phyloP scores from a whole-genome alignment of 140 eudicot genomes.

The Stevia rebaudiana region DNA sequence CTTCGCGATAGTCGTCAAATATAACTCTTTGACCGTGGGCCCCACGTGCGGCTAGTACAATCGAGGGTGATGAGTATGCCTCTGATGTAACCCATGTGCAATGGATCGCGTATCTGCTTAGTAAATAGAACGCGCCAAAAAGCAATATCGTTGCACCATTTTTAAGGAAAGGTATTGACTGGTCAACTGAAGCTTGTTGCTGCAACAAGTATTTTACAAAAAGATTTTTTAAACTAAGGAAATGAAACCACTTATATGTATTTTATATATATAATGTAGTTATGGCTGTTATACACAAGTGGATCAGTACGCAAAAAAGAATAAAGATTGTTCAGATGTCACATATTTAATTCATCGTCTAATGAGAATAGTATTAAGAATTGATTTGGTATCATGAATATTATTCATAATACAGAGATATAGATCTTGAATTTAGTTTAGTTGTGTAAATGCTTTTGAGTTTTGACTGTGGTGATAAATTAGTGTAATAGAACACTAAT shows the following conservation, averaged over 20 bases:
- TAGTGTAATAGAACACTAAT: neutral
- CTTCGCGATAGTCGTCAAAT: slow-evolving; percentile 98
- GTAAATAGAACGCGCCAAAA: slow-evolving; percentile 76
- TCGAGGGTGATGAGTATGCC: slow-evolving; percentile 99
- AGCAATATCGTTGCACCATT: slow-evolving; percentile 80
- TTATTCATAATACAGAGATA: neutral
- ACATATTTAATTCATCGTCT: neutral
- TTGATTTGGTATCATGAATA: neutral
- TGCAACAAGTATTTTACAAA: slow-evolving; percentile 8
- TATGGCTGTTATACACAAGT: neutral
- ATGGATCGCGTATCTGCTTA: slow-evolving; percentile 94
- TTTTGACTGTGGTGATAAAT: neutral
- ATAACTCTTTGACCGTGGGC: slow-evolving; percentile 83
- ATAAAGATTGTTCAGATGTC: neutral
- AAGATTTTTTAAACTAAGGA: neutral
- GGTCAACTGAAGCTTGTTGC: slow-evolving; percentile 73
- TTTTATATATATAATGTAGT: neutral
- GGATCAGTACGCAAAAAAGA: neutral
- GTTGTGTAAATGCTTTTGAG: neutral
- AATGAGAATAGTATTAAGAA: neutral
- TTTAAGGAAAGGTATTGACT: slow-evolving; percentile 67
- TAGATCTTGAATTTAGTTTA: neutral
- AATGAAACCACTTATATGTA: neutral
- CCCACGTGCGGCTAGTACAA: slow-evolving; percentile 83
- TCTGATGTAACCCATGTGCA: slow-evolving; percentile 99